Percentiles rank a stretch among this genome's conserved stretches.
phyloP scores from a whole-genome alignment of 805 yeast species.

The Ogataea minuta region DNA sequence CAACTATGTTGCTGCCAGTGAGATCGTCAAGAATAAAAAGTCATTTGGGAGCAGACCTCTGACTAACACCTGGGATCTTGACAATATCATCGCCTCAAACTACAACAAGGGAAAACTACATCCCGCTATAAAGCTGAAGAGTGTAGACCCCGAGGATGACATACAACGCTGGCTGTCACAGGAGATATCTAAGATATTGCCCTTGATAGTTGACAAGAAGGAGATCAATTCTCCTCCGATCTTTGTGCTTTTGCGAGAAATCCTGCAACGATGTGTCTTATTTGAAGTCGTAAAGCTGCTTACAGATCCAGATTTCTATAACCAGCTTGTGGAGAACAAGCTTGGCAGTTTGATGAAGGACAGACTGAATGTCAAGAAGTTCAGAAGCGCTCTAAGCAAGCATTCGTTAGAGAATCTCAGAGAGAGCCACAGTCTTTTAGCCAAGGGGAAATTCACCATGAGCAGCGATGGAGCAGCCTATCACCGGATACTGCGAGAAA shows the following conservation, averaged over 20 bases:
- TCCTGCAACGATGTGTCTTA: constrained; percentile 57
- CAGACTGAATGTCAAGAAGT: constrained; percentile 66
- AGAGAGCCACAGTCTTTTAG: constrained; percentile 22
- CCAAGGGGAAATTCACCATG: constrained; percentile 37
- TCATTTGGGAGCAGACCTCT: constrained; percentile 18
- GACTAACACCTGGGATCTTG: constrained; percentile 35
- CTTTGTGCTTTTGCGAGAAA: constrained; percentile 53
- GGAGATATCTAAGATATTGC: constrained; percentile 43
- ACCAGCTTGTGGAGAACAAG: constrained; percentile 55
- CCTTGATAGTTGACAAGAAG: constrained; percentile 44
- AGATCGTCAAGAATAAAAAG: constrained; percentile 31
- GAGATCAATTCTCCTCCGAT: constrained; percentile 52
- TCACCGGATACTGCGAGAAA: constrained; percentile 39
- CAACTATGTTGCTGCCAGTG: constrained; percentile 45
- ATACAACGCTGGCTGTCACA: constrained; percentile 51
- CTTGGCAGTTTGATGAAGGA: constrained; percentile 69
- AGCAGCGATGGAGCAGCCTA: constrained; percentile 40
- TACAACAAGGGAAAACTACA: constrained; percentile 58
- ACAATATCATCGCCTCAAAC: constrained; percentile 40
- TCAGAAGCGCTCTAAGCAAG: constrained; percentile 66
- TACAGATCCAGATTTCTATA: constrained; percentile 76
- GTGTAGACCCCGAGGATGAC: constrained; percentile 36
- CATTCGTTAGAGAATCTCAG: constrained; percentile 42
- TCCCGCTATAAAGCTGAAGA: constrained; percentile 46
- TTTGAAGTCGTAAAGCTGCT: constrained; percentile 50